Evolutionary conservation across 1,139 yeast species (phyloP).

Genomic region (Eremothecium gossypii): DNA sequence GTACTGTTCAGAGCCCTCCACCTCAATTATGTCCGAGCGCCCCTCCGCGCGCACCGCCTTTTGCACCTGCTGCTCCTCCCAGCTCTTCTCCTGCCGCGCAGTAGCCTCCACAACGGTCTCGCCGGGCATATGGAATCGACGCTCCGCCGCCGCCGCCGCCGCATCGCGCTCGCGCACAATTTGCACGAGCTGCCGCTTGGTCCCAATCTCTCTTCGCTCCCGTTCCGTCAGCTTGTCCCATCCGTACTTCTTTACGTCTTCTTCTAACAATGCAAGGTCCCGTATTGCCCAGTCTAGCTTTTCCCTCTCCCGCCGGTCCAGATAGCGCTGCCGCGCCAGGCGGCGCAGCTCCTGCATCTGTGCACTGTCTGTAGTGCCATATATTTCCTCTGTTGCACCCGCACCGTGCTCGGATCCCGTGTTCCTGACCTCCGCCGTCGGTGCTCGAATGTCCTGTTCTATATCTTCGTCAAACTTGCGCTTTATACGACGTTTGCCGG

Average conservation of each 20-base stretch:
- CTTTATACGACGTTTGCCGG: conserved; percentile 3
- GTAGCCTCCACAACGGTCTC: neutral
- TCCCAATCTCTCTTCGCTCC: conserved; percentile 43
- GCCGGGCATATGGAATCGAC: conserved; percentile 46
- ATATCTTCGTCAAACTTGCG: neutral
- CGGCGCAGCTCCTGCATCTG: conserved; percentile 30
- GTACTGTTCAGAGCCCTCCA: conserved; percentile 45
- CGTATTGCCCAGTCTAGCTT: conserved; percentile 36
- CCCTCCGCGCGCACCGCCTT: conserved; percentile 23
- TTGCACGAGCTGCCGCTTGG: conserved; percentile 40
- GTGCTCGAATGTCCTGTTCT: conserved; percentile 4
- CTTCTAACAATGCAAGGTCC: conserved; percentile 42
- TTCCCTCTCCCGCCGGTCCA: conserved; percentile 41
- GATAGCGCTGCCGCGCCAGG: conserved; percentile 41
- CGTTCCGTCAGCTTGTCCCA: conserved; percentile 39
- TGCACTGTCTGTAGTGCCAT: neutral
- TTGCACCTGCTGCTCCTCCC: conserved; percentile 27
- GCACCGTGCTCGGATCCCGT: neutral
- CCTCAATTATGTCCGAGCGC: conserved; percentile 36
- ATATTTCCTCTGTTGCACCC: conserved; percentile 1
- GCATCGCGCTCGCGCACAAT: conserved; percentile 35
- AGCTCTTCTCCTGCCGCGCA: conserved; percentile 5
- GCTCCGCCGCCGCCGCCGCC: conserved; percentile 29
- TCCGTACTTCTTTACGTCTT: conserved; percentile 39
- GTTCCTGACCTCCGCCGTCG: too few relatives aligned